phyloP scores from a whole-genome alignment of 345 rosid genomes.

The Populus davidiana region DNA sequence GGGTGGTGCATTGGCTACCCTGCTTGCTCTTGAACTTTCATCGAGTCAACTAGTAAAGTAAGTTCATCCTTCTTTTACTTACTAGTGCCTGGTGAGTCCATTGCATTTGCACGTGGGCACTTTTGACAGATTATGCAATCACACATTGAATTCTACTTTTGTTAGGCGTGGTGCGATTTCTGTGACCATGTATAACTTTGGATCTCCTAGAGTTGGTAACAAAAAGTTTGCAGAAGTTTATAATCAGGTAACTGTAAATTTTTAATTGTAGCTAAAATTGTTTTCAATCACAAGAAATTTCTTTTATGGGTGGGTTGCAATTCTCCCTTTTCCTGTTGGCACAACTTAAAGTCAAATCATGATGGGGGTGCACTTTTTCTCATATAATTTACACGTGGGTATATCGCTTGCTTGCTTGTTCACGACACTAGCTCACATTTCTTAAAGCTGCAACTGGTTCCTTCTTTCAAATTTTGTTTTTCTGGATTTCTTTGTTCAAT shows the following conservation, averaged over 20 bases:
- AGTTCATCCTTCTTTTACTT: slow-evolving; percentile 21
- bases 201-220: slow-evolving; percentile 98
- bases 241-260: slow-evolving; percentile 55
- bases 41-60: slow-evolving; percentile 83
- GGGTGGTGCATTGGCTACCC: slow-evolving; percentile 96
- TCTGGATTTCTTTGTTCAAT: too few species aligned
- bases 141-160: slow-evolving; percentile 3
- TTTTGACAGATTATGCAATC: not conserved
- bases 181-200: slow-evolving; percentile 91
- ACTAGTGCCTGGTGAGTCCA: not conserved
- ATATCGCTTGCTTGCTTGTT: too few species aligned
- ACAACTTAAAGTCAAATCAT: too few species aligned
- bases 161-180: slow-evolving; percentile 62
- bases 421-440: too few species aligned
- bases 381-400: too few species aligned
- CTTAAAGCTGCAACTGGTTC: too few species aligned
- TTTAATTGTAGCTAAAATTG: not conserved
- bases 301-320: too few species aligned
- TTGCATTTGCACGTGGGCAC: not conserved
- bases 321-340: too few species aligned
- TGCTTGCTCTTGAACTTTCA: slow-evolving; percentile 86
- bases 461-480: too few species aligned
- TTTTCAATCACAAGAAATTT: too few species aligned
- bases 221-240: slow-evolving; percentile 77
- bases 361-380: too few species aligned